phyloP scores from a whole-genome alignment of 2,329 filamentous ascomycete genomes.

The Gaeumannomyces sp. region DNA sequence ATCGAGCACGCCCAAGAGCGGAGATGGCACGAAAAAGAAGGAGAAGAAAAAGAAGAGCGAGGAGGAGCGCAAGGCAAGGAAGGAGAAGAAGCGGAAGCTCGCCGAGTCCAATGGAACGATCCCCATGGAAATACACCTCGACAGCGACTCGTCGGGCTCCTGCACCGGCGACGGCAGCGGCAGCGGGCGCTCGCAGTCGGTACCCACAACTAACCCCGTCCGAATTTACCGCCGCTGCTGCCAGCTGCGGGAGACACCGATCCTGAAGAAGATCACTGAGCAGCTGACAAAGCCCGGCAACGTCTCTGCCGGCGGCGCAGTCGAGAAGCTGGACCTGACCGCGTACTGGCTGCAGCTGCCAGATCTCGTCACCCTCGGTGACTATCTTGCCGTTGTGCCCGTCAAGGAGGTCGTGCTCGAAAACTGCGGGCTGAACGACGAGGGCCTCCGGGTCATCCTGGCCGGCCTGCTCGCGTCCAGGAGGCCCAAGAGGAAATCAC shows the following conservation, averaged over 20 bases:
- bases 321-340: slow-evolving; percentile 76
- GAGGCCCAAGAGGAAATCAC: slow-evolving; percentile 51
- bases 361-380: slow-evolving; percentile 81
- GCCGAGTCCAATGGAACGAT: slow-evolving; percentile 84
- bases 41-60: slow-evolving; percentile 96
- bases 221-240: slow-evolving; percentile 93
- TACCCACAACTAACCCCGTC: slow-evolving; percentile 83
- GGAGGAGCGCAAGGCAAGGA: slow-evolving; percentile 84
- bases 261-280: slow-evolving; percentile 85
- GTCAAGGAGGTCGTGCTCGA: slow-evolving; percentile 81
- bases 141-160: slow-evolving; percentile 53
- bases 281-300: slow-evolving; percentile 72
- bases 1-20: slow-evolving; percentile 12
- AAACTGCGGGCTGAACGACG: slow-evolving; percentile 80
- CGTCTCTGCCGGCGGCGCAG: slow-evolving; percentile 61
- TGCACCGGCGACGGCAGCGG: slow-evolving; percentile 17
- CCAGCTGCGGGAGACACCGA: slow-evolving; percentile 85
- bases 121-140: slow-evolving; percentile 73
- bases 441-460: slow-evolving; percentile 78
- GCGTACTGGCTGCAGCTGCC: slow-evolving; percentile 77
- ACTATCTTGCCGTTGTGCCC: slow-evolving; percentile 90
- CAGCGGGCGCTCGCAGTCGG: slow-evolving; percentile 48
- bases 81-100: slow-evolving; percentile 77
- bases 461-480: slow-evolving; percentile 80
- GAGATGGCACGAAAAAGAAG: slow-evolving; percentile 61